Conservation (phyloP, 2,329 filamentous ascomycete genomes). For the Hyphodiscus sp. region DNA sequence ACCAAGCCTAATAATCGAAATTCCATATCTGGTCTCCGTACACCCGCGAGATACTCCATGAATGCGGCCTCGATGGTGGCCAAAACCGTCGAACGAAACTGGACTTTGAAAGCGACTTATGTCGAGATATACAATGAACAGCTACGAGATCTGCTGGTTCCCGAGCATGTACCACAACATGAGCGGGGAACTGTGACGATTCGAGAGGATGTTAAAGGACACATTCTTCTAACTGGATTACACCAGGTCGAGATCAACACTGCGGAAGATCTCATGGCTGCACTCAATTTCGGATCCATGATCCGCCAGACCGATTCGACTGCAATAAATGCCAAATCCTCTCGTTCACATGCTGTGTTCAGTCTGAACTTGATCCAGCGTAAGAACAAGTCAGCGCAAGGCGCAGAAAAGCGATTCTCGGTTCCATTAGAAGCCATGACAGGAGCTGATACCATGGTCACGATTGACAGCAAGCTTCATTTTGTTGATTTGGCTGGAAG, state of each 20-base stretch:
- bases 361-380: constrained; percentile 89
- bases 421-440: constrained; percentile 77
- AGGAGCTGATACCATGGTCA: constrained; percentile 63
- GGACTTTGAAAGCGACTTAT: constrained; percentile 91
- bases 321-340: constrained; percentile 95
- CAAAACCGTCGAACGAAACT: constrained; percentile 58
- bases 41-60: constrained; percentile 72
- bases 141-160: constrained; percentile 78
- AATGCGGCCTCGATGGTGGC: constrained; percentile 17
- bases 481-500: constrained; percentile 97
- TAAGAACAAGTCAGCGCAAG: constrained; percentile 54
- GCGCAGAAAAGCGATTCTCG: constrained; percentile 77
- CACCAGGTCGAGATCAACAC: constrained; percentile 85
- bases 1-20: constrained; percentile 46
- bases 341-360: constrained; percentile 94
- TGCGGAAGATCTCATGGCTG: constrained; percentile 82
- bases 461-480: constrained; percentile 95
- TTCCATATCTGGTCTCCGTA: constrained; percentile 70
- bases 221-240: constrained; percentile 87
- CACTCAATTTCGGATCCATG: constrained; percentile 84
- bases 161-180: constrained; percentile 60
- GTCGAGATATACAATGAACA: constrained; percentile 98
- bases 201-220: constrained; percentile 87
- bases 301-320: constrained; percentile 97
- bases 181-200: constrained; percentile 83